Evolutionary conservation across 352 stramenopile species (phyloP), one percentile per base, ranked within the genome.

Genomic region (Pythium dissimile): DNA sequence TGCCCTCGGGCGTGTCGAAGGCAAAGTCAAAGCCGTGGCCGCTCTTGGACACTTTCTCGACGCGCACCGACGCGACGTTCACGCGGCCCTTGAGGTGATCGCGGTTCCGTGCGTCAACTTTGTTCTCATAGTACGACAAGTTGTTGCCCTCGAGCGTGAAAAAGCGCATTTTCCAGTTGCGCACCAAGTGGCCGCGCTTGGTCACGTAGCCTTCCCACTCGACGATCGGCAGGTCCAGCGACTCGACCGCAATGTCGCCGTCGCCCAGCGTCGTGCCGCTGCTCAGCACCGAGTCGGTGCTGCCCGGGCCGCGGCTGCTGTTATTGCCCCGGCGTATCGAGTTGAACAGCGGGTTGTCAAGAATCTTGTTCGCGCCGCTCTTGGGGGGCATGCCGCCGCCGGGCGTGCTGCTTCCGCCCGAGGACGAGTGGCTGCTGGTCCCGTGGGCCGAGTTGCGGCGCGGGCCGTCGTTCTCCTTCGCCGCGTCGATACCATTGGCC

Each of bases 161-260:
- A 48, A 92, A 95, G 13, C 86, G 75, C 61, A 80, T 78, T 52
- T 94, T 95, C 86, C 86, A 95, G 66, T 95, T 94, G 44, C 84
- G 79, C 55, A 95, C 84, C 32, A 95, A 66, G 50, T 95, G 84
- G 0, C 86, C 84, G 31, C 84, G 73, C 66, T 95, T 95, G n/a
- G 82, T 92, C n/a, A 93, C 86, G 59, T 94, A 95, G 34, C 86
- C 86, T 68, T 95, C 86, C 86, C 86, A 95, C 59, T 95, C 86
- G 27, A 92, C 80, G 21, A 90, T 91, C 20, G 85, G 86, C 46
- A 95, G 66, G 54, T 95, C 86, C 10, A 95, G 67, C 54, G 80
- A 90, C 67, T 95, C 86, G 18, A 95, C 73, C 0, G 37, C 47
- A 21, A 85, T 71, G 44, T 92, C 51, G 39, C 16, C 81, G 11